Base-by-base conservation (phyloP, 2,329 filamentous ascomycete genomes). In the Bipolaris zeicola region DNA sequence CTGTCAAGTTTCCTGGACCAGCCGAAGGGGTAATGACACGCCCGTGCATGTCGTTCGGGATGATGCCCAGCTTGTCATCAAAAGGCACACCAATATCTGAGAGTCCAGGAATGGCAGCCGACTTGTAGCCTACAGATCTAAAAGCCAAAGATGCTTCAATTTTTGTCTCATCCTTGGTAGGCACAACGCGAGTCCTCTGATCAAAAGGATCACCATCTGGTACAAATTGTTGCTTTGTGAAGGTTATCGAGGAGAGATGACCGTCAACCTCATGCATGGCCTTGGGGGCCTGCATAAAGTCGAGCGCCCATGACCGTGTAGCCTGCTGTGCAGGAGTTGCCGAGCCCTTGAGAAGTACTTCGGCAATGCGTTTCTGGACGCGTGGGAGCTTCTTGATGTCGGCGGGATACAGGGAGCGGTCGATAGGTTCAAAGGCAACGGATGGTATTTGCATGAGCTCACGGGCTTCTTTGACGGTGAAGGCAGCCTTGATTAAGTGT, bases 121-220 rank as follows among this genome's bases (percentile, higher is more conserved):
- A 93, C 67, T 91, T 92, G 79, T 99, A 99, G 6, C 95, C 95
- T 41, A 99, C 93, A n/a, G 92, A 96, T 16, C 92, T 87, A 78
- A 99, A 97, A 14, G 91, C 92, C 3, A 94, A 72, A 5, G 87
- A 83, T 0, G 92, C 87, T 0, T 85, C 81, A 5, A 96, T 65
- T 3, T 81, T 80, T 77, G 7, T 84, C 80, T 39, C 76, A 64
- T 14, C 66, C 3, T 65, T 54, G 18, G 83, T 78, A 2, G 72
- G 72, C 2, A 80, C 76, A 7, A 83, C 78, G 34, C 73, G 71
- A 81, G 84, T 77, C 82, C 86, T 56, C 71, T 82, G 66, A 44
- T 83, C 75, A 10, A 85, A 81, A 1, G 79, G 78, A 36, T 80
- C 78, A 6, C 69, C 52, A 14, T 67, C 67, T 6, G 71, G 62